Conservation (phyloP, 192 early-diverging fungal species). For the Mortierella claussenii region DNA sequence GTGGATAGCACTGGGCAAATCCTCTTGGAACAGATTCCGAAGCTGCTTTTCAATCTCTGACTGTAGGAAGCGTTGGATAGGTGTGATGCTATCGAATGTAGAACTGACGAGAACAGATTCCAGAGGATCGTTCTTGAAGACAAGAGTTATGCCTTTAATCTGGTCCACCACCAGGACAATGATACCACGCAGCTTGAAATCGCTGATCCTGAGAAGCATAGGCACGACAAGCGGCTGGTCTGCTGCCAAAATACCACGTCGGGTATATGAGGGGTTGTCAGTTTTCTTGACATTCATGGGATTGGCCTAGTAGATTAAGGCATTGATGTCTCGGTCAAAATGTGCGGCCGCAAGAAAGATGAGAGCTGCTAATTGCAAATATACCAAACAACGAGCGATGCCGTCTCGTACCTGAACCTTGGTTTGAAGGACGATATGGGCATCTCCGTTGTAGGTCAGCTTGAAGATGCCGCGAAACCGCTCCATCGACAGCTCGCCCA, state of each 20-base stretch:
- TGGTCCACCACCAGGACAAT: constrained; percentile 95
- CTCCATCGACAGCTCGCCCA: constrained; percentile 94
- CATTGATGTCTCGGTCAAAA: neutral
- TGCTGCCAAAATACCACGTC: constrained; percentile 83
- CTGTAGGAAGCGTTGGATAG: constrained; percentile 89
- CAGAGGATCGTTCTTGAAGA: constrained; percentile 97
- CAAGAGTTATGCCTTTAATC: constrained; percentile 92
- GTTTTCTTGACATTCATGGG: constrained; percentile 71
- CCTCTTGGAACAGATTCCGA: constrained; percentile 91
- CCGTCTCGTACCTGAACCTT: constrained; percentile 82
- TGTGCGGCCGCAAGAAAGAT: neutral
- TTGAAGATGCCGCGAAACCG: constrained; percentile 97
- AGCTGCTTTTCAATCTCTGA: constrained; percentile 90
- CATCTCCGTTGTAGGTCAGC: constrained; percentile 93
- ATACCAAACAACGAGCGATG: neutral
- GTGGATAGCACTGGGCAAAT: constrained; percentile 94
- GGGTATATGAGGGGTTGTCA: constrained; percentile 71
- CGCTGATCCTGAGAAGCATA: constrained; percentile 92
- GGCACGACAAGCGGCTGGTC: constrained; percentile 95
- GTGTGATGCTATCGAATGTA: constrained; percentile 96
- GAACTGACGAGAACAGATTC: constrained; percentile 94
- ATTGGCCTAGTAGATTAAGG: constrained; percentile 68
- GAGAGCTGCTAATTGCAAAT: neutral
- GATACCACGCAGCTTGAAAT: constrained; percentile 90
- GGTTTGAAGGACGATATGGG: constrained; percentile 89